Conservation (phyloP, 2,329 filamentous ascomycete species). For the Aspergillus proliferans region DNA sequence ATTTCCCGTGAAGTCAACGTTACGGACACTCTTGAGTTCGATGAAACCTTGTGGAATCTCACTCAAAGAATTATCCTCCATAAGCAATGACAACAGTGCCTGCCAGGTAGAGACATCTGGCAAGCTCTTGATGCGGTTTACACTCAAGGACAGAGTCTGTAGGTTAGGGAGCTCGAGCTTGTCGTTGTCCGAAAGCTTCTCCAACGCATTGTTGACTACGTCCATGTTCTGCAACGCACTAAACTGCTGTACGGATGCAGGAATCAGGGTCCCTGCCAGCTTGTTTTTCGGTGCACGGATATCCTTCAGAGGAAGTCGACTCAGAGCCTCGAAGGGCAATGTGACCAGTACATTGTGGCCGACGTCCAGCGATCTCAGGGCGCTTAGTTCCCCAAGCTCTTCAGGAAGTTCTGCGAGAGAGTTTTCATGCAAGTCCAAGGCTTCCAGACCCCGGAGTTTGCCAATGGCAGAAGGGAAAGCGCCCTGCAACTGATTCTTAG, state of each 20-base stretch:
- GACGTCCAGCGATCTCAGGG: conserved; percentile 70
- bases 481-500: conserved; percentile 68
- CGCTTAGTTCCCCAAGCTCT: conserved; percentile 59
- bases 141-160: conserved; percentile 67
- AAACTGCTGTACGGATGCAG: conserved; percentile 53
- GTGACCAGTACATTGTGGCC: conserved; percentile 69
- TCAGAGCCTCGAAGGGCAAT: conserved; percentile 64
- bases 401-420: conserved; percentile 65
- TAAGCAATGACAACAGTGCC: conserved; percentile 64
- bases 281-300: conserved; percentile 72
- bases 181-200: conserved; percentile 42
- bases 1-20: conserved; percentile 79
- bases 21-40: conserved; percentile 60
- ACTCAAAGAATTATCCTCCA: conserved; percentile 74
- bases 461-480: conserved; percentile 59
- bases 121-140: conserved; percentile 68
- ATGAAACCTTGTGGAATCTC: conserved; percentile 71
- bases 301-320: conserved; percentile 64
- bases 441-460: conserved; percentile 63
- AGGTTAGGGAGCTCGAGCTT: conserved; percentile 62
- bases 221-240: conserved; percentile 68
- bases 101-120: conserved; percentile 71
- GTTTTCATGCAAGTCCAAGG: conserved; percentile 76
- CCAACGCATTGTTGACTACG: conserved; percentile 69
- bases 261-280: conserved; percentile 65